Percentiles rank a stretch among this genome's conserved stretches.
Evolutionary conservation across 1,139 yeast genomes (phyloP).

Genomic region (Hemisphaericaspora lyxosophila): DNA sequence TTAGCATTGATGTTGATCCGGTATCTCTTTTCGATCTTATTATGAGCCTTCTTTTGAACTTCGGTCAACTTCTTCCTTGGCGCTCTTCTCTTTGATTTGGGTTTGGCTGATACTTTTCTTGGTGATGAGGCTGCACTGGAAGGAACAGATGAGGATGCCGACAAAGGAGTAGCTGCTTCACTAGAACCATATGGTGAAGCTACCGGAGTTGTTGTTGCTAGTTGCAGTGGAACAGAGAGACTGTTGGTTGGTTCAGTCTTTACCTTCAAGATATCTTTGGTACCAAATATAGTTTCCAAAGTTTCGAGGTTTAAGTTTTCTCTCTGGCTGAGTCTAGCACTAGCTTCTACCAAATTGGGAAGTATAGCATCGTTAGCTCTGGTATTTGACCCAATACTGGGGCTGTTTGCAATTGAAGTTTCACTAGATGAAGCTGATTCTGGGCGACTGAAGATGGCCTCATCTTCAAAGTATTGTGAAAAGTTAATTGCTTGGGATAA

Average conservation of each 20-base stretch:
- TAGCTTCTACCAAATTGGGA: conserved; percentile 7
- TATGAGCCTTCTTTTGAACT: conserved; percentile 69
- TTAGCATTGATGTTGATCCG: conserved; percentile 72
- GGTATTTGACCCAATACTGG: neutral
- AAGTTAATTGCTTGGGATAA: conserved; percentile 7
- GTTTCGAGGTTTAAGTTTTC: conserved; percentile 19
- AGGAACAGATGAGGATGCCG: neutral
- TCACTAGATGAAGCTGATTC: conserved; percentile 9
- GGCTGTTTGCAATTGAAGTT: conserved; percentile 11
- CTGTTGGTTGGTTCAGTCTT: conserved; percentile 14
- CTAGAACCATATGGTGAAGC: neutral
- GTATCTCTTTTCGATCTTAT: conserved; percentile 68
- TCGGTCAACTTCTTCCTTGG: conserved; percentile 59
- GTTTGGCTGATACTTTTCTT: conserved; percentile 13
- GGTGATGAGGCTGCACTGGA: neutral
- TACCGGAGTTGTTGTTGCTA: neutral
- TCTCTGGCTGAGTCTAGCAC: conserved; percentile 13
- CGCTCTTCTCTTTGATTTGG: conserved; percentile 34
- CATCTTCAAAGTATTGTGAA: conserved; percentile 10
- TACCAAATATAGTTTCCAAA: conserved; percentile 26
- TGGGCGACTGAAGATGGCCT: conserved; percentile 6
- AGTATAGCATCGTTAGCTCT: conserved; percentile 4
- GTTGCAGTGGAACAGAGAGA: neutral
- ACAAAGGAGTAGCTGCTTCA: neutral
- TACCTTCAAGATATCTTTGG: conserved; percentile 23